A percentile compares a stretch with the other conserved stretches of the same genome.
These are phyloP conservation scores for Periconia macrospinosa DNA, from an alignment of 2,329 filamentous ascomycete species.

Conservation along the genomic window DNA sequence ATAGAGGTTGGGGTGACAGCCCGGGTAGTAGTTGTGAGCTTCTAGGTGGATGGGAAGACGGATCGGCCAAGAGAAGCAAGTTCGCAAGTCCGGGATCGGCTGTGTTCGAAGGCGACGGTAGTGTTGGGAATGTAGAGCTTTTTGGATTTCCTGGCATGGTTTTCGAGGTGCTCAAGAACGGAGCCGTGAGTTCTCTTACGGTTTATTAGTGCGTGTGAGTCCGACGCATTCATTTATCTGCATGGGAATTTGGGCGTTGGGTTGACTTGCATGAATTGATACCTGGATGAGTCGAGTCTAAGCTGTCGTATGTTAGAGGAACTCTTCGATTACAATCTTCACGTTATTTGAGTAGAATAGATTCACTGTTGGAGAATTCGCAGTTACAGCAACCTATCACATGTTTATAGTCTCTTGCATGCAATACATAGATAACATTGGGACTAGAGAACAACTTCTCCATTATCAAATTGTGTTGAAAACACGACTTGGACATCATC, in stretches of 20 bases:
- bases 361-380: too few relatives aligned
- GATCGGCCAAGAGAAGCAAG: slow-evolving; percentile 36
- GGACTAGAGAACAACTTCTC: too few relatives aligned
- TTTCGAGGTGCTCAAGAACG: slow-evolving; percentile 95
- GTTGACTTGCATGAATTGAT: not conserved
- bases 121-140: slow-evolving; percentile 75
- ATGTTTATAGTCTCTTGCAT: too few relatives aligned
- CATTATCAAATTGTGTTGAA: too few relatives aligned
- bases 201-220: slow-evolving; percentile 65
- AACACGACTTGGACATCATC: too few relatives aligned
- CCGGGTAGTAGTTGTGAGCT: slow-evolving; percentile 83
- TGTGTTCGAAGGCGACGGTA: slow-evolving; percentile 48
- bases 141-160: slow-evolving; percentile 93
- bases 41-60: slow-evolving; percentile 69
- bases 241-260: not conserved
- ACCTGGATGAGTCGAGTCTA: not conserved
- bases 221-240: not conserved
- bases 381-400: too few relatives aligned
- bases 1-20: slow-evolving; percentile 88
- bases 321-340: too few relatives aligned
- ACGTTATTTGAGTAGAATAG: too few relatives aligned
- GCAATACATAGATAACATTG: too few relatives aligned
- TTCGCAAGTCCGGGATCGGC: slow-evolving; percentile 37
- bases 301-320: not conserved
- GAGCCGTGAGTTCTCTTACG: slow-evolving; percentile 83